A percentile compares a stretch with the other conserved stretches of the same genome.
Conservation (phyloP, 768 basidiomycete genomes). For the Multifurca ochricompacta region DNA sequence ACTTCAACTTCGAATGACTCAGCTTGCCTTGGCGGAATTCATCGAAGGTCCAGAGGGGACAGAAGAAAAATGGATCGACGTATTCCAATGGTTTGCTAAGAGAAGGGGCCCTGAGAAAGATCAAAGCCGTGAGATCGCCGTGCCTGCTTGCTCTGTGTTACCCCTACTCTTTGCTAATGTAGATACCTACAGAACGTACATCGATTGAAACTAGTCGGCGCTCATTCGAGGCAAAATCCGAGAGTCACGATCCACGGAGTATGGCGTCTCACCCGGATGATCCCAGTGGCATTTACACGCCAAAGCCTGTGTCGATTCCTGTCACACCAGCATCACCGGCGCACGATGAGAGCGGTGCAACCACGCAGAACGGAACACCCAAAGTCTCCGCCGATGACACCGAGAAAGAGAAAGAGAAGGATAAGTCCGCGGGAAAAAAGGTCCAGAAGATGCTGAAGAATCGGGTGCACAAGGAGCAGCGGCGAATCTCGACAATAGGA, state of each 20-base stretch:
- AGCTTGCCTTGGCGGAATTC: constrained; percentile 71
- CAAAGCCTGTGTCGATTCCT: not conserved
- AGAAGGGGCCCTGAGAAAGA: constrained; percentile 31
- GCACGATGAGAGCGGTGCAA: not conserved
- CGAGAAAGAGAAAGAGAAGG: constrained; percentile 30
- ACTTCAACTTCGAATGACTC: constrained; percentile 80
- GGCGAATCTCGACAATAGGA: constrained; percentile 66
- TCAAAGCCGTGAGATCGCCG: constrained; percentile 16
- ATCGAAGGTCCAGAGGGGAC: constrained; percentile 83
- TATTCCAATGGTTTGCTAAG: constrained; percentile 82
- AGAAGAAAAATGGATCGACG: constrained; percentile 69
- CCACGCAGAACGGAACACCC: not conserved
- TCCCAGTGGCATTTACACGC: not conserved
- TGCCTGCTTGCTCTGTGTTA: not conserved
- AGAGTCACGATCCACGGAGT: not conserved
- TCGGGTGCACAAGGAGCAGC: constrained; percentile 65
- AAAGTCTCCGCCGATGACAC: constrained; percentile 18
- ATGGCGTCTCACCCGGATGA: not conserved
- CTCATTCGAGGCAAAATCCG: constrained; percentile 14
- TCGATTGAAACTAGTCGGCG: constrained; percentile 16
- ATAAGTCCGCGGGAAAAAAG: constrained; percentile 59
- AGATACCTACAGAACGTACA: constrained; percentile 5
- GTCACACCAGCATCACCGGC: not conserved
- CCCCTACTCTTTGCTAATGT: not conserved
- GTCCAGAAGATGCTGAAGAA: constrained; percentile 69